phyloP scores from a whole-genome alignment of 1,284 basidiomycete genomes.

The Marasmius fiardii region DNA sequence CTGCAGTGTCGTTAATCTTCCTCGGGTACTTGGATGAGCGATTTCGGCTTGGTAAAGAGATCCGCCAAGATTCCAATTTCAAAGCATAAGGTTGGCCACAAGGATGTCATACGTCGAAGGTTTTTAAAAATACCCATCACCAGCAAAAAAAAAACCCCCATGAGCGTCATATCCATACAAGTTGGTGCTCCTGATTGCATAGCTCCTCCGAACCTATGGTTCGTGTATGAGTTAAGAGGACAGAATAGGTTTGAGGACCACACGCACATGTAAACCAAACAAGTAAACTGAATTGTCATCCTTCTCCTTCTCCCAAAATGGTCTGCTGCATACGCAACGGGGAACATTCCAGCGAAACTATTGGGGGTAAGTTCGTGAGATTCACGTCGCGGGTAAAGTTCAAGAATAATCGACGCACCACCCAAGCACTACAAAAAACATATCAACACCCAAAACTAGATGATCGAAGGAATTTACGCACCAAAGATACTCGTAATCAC shows the following conservation, averaged over 20 bases:
- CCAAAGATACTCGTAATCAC: conserved; percentile 38
- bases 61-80: conserved; percentile 50
- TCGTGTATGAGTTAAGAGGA: conserved; percentile 22
- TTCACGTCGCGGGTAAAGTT: neutral
- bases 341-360: conserved; percentile 39
- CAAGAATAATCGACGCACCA: conserved; percentile 23
- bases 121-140: too few species aligned
- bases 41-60: conserved; percentile 61
- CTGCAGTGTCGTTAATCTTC: conserved; percentile 58
- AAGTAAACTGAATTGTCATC: conserved; percentile 35
- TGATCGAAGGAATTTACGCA: conserved; percentile 17
- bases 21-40: conserved; percentile 60
- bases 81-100: conserved; percentile 20
- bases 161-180: conserved; percentile 59
- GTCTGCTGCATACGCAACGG: conserved; percentile 36
- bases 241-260: too few species aligned
- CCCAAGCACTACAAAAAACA: conserved; percentile 26
- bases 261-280: conserved; percentile 33
- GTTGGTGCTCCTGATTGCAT: conserved; percentile 48
- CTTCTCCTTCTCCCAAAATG: conserved; percentile 33
- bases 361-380: neutral
- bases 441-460: neutral
- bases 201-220: conserved; percentile 46
- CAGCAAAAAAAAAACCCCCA: conserved; percentile 57
- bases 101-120: neutral